Percentiles rank a stretch among this genome's conserved stretches.
Evolutionary conservation across 2,329 filamentous ascomycete genomes (phyloP).

Genomic region (Stemphylium vesicarium): DNA sequence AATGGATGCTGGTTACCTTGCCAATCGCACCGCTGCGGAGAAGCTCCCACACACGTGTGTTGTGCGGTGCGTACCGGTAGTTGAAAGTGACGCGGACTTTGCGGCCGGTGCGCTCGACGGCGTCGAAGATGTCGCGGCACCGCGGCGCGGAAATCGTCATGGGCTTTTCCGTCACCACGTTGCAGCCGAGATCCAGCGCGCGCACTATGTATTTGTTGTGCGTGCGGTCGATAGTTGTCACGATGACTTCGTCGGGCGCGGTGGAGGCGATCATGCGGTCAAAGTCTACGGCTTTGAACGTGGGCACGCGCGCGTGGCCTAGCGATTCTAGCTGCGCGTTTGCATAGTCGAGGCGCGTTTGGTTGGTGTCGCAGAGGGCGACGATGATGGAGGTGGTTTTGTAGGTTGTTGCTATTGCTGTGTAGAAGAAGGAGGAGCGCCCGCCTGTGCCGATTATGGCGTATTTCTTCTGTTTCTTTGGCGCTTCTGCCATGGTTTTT

Average conservation of each 20-base stretch:
- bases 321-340: constrained; percentile 57
- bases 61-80: constrained; percentile 70
- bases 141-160: constrained; percentile 67
- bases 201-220: constrained; percentile 67
- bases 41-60: constrained; percentile 65
- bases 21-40: constrained; percentile 63
- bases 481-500: constrained; percentile 14
- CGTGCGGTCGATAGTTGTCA: constrained; percentile 68
- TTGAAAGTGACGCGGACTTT: constrained; percentile 67
- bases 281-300: constrained; percentile 62
- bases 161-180: constrained; percentile 69
- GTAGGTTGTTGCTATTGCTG: constrained; percentile 62
- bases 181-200: constrained; percentile 65
- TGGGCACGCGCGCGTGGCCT: constrained; percentile 59
- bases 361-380: constrained; percentile 66
- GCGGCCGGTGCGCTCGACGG: constrained; percentile 58
- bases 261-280: constrained; percentile 65
- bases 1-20: constrained; percentile 63
- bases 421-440: constrained; percentile 67
- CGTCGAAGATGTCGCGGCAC: constrained; percentile 62
- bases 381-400: constrained; percentile 59
- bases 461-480: constrained; percentile 47
- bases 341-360: constrained; percentile 65
- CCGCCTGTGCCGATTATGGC: constrained; percentile 66
- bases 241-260: constrained; percentile 65